Conservation (phyloP, 2,329 filamentous ascomycete species). For the Aotearoamyces nothofagi region DNA sequence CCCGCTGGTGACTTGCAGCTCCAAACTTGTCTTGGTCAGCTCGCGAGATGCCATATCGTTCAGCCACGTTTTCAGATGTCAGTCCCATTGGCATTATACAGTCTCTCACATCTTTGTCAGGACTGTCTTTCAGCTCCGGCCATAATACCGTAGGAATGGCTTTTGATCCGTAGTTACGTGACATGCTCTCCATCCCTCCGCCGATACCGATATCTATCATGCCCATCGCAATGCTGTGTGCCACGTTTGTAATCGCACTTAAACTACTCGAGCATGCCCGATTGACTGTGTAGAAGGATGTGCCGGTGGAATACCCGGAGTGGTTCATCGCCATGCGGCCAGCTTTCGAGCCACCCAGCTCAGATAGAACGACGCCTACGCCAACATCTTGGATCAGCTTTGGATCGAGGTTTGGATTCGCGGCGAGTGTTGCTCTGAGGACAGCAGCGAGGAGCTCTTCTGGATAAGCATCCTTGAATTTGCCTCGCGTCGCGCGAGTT, state of each 20-base stretch:
- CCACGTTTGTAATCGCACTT: constrained; percentile 60
- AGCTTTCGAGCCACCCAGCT: constrained; percentile 81
- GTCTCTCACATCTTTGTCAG: constrained; percentile 56
- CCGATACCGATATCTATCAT: constrained; percentile 62
- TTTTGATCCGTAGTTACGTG: constrained; percentile 67
- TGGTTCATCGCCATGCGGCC: constrained; percentile 84
- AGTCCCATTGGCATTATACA: constrained; percentile 93
- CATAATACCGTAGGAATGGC: constrained; percentile 78
- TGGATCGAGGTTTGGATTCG: constrained; percentile 58
- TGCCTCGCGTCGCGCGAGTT: constrained; percentile 69
- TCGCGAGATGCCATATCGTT: constrained; percentile 56
- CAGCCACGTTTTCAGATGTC: constrained; percentile 78
- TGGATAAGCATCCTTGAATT: constrained; percentile 76
- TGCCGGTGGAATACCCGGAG: constrained; percentile 57
- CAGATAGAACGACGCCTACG: constrained; percentile 78
- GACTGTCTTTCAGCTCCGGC: constrained; percentile 52
- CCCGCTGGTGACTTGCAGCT: constrained; percentile 56
- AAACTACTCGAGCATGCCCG: constrained; percentile 71
- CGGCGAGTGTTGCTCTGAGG: constrained; percentile 51
- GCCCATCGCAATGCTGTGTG: constrained; percentile 60
- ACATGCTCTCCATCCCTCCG: constrained; percentile 95
- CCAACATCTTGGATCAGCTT: constrained; percentile 63
- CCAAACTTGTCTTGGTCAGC: constrained; percentile 76
- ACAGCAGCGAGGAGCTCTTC: constrained; percentile 69
- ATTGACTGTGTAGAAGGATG: constrained; percentile 76